phyloP scores from a whole-genome alignment of 352 stramenopile species.

The Discostella stelligera region DNA sequence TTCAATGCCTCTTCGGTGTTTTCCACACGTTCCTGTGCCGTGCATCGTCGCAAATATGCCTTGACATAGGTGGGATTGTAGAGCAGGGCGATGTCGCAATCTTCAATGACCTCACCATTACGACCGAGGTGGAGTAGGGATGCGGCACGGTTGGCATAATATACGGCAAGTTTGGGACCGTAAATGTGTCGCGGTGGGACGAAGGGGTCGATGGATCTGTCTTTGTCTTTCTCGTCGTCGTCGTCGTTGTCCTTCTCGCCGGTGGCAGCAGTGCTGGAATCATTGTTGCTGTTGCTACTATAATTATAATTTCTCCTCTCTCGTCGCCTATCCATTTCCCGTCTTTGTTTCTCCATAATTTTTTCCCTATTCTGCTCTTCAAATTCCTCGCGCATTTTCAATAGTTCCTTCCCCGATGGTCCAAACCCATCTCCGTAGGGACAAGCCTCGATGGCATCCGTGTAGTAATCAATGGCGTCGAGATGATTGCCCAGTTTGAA shows the following conservation, averaged over 20 bases:
- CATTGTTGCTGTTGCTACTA: not conserved
- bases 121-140: constrained; percentile 70
- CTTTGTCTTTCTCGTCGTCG: constrained; percentile 29
- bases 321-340: constrained; percentile 24
- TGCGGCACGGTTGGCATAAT: constrained; percentile 82
- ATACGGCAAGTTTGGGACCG: constrained; percentile 68
- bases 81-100: constrained; percentile 91
- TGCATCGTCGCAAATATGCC: constrained; percentile 88
- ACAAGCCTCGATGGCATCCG: constrained; percentile 70
- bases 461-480: constrained; percentile 74
- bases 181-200: constrained; percentile 44
- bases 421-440: constrained; percentile 41
- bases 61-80: constrained; percentile 96
- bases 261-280: constrained; percentile 1
- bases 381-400: constrained; percentile 54
- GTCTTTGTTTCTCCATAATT: constrained; percentile 18
- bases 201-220: constrained; percentile 30
- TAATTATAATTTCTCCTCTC: constrained; percentile 2
- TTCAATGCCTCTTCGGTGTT: constrained; percentile 87
- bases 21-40: constrained; percentile 85
- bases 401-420: constrained; percentile 48
- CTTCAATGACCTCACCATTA: constrained; percentile 89
- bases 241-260: constrained; percentile 15
- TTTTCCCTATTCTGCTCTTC: constrained; percentile 45
- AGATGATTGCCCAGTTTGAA: constrained; percentile 70